Evolutionary conservation across 331 rosid species (phyloP).

Genomic region (Acacia concinna): DNA sequence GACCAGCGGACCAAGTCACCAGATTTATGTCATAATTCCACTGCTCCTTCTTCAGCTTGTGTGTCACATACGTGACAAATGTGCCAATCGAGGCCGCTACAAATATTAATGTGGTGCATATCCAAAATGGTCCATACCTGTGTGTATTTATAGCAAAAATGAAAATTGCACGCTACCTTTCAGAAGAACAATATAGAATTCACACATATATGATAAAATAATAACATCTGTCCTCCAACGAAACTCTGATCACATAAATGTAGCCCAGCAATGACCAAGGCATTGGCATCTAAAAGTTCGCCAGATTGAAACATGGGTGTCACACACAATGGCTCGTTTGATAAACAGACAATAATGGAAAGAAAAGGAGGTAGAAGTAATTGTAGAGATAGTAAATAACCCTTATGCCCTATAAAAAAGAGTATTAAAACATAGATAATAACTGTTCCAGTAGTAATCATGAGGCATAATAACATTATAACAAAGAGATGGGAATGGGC

Average conservation of each 20-base stretch:
- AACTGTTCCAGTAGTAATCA: neutral
- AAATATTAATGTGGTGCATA: slow-evolving; percentile 82
- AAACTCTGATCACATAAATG: neutral
- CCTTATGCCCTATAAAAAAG: neutral
- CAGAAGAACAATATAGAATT: too few species aligned
- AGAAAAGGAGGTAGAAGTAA: too few species aligned
- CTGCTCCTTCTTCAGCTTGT: slow-evolving; percentile 60
- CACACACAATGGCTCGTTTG: neutral
- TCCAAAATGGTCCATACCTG: slow-evolving; percentile 93
- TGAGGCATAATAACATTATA: neutral
- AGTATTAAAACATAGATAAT: neutral
- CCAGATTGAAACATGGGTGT: neutral
- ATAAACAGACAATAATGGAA: neutral
- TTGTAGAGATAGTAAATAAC: too few species aligned
- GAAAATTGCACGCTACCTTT: neutral
- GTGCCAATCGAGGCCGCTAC: slow-evolving; percentile 88
- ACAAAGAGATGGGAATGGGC: neutral
- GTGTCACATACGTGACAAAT: slow-evolving; percentile 73
- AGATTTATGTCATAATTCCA: slow-evolving; percentile 83
- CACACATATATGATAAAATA: too few species aligned
- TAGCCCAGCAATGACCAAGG: neutral
- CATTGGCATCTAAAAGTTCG: neutral
- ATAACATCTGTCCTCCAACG: neutral
- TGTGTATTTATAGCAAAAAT: slow-evolving; percentile 25
- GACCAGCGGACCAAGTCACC: slow-evolving; percentile 84